Evolutionary conservation across 306 rosid species (phyloP), one percentile per base, ranked within the genome.

Genomic region (Prunus mume): DNA sequence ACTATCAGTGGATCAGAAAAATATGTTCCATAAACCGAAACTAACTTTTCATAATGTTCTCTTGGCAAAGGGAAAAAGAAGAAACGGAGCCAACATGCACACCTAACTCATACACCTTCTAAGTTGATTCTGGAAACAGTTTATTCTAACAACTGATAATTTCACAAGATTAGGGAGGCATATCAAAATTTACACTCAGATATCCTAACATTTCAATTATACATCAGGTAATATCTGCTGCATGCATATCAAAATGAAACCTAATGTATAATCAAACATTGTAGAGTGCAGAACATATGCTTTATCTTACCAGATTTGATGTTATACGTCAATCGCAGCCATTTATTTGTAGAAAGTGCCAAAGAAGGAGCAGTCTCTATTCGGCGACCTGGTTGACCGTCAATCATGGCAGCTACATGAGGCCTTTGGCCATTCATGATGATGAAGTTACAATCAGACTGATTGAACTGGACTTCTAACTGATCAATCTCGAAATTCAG

Each of bases 391-490:
- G 83, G 80, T 81, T 77, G 83, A 78, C 71, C 88, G 80, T 80
- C 86, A 54, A 58, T 77, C 82, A 70, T 43, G 18, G 64, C 77
- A 81, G 74, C 86, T 22, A 79, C 71, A 76, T 72, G 83, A 76
- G 78, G 82, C 80, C 79, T 86, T 86, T 82, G 85, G 72, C 90
- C 86, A 88, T 85, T 91, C 69, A 79, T 62, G 47, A 95, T 79
- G 74, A 78, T 81, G 79, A 95, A 90, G 88, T 92, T 95, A 78
- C 99, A 95, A 49, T 79, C 60, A 66, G 93, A 74, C 74, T 90
- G 97, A 87, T 92, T 95, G 87, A 95, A 95, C 67, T 91, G 99
- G 82, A 95, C 85, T 88, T 92, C 97, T 82, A 95, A 80, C 76
- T 70, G 91, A 73, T 92, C 93, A 67, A 92, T 85, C 79, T 88